phyloP scores from a whole-genome alignment of 169 alveolate genomes.

The Cryptosporidium sp. region DNA sequence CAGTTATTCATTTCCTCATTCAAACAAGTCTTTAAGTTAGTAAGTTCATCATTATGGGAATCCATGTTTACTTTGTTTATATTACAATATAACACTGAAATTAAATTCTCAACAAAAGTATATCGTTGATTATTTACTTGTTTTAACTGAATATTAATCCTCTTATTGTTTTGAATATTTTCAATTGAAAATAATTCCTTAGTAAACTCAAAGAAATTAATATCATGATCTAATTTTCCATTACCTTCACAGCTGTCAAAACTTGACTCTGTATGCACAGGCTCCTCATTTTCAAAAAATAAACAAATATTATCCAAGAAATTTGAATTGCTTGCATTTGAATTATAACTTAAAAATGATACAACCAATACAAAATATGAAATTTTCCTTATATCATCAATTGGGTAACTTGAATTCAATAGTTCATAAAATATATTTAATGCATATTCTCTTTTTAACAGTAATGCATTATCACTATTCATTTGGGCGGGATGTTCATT shows the following conservation, averaged over 20 bases:
- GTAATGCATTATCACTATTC: not conserved
- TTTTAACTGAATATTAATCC: slow-evolving; percentile 2
- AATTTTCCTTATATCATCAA: not conserved
- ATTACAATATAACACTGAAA: not conserved
- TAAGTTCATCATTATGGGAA: not conserved
- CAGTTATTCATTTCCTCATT: slow-evolving; percentile 25
- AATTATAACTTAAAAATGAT: slow-evolving; percentile 10
- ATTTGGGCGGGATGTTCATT: not conserved
- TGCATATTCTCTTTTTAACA: slow-evolving; percentile 52
- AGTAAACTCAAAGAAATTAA: slow-evolving; percentile 21
- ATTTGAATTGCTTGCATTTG: not conserved
- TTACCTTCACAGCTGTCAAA: not conserved
- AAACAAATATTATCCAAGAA: slow-evolving; percentile 42
- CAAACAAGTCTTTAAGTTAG: not conserved
- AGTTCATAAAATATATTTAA: slow-evolving; percentile 21
- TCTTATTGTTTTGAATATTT: slow-evolving; percentile 16
- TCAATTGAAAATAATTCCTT: slow-evolving; percentile 9
- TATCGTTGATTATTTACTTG: not conserved
- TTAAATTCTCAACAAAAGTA: slow-evolving; percentile 3
- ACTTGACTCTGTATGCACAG: not conserved
- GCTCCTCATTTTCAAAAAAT: not conserved
- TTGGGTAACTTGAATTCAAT: slow-evolving; percentile 34
- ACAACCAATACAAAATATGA: slow-evolving; percentile 30
- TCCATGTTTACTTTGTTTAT: not conserved
- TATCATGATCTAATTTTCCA: not conserved